A percentile compares a stretch with the other conserved stretches of the same genome.
Evolutionary conservation across 2,329 filamentous ascomycete genomes (phyloP).

Genomic region (Cladosporium sp.): DNA sequence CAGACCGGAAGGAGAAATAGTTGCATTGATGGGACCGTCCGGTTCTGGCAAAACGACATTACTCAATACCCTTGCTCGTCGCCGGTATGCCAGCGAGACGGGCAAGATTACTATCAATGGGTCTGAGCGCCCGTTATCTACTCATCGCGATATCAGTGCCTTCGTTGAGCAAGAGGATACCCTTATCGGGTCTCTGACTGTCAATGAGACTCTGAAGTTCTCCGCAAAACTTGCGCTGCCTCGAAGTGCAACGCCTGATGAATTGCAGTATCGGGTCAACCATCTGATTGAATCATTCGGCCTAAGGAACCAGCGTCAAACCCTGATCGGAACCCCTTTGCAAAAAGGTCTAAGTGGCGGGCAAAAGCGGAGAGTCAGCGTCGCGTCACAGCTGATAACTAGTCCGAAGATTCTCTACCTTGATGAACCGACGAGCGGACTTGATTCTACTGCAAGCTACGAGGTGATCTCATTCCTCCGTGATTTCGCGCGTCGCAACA

Average conservation of each 20-base stretch:
- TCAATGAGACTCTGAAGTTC: slow-evolving; percentile 71
- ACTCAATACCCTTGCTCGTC: slow-evolving; percentile 68
- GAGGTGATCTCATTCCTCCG: slow-evolving; percentile 70
- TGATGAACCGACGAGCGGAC: slow-evolving; percentile 75
- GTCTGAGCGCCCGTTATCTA: slow-evolving; percentile 18
- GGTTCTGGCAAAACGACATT: slow-evolving; percentile 74
- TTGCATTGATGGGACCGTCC: slow-evolving; percentile 73
- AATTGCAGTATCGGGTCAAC: slow-evolving; percentile 55
- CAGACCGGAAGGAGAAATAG: slow-evolving; percentile 44
- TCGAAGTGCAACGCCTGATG: slow-evolving; percentile 47
- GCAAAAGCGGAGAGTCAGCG: slow-evolving; percentile 72
- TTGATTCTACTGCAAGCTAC: slow-evolving; percentile 69
- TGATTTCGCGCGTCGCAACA: slow-evolving; percentile 58
- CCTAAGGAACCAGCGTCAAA: slow-evolving; percentile 60
- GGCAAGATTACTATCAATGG: slow-evolving; percentile 60
- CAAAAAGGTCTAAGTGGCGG: slow-evolving; percentile 76
- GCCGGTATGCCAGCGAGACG: slow-evolving; percentile 47
- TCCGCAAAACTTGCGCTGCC: slow-evolving; percentile 60
- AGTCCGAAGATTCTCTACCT: slow-evolving; percentile 73
- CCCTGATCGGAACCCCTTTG: slow-evolving; percentile 72
- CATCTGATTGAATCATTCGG: slow-evolving; percentile 66
- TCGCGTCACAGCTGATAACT: slow-evolving; percentile 75
- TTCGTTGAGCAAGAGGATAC: slow-evolving; percentile 87
- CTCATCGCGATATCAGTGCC: slow-evolving; percentile 54
- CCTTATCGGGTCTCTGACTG: slow-evolving; percentile 72